These are phyloP conservation scores for Diutina mesorugosa DNA, from an alignment of 1,139 yeast genomes.

Conservation along the genomic window DNA sequence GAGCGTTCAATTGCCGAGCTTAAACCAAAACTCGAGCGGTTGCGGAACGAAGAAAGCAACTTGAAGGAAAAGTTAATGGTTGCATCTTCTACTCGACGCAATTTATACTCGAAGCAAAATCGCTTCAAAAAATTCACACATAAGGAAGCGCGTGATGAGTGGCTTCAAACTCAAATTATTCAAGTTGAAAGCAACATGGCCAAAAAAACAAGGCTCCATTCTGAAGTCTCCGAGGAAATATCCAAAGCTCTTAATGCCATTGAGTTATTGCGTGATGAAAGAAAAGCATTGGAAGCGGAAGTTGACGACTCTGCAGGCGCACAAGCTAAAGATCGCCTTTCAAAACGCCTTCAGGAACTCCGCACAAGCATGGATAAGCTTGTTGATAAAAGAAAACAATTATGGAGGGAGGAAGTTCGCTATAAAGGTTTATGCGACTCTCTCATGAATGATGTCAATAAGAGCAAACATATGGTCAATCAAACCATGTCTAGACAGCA, in stretches of 20 bases:
- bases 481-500: constrained; percentile 68
- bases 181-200: constrained; percentile 10
- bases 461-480: constrained; percentile 46
- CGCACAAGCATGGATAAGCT: constrained; percentile 11
- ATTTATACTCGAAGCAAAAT: constrained; percentile 63
- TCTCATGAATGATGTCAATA: constrained; percentile 38
- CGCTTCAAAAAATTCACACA: constrained; percentile 48
- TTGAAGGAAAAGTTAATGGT: constrained; percentile 28
- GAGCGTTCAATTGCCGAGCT: constrained; percentile 8
- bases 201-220: constrained; percentile 7
- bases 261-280: constrained; percentile 3
- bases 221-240: constrained; percentile 11
- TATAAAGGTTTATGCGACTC: constrained; percentile 43
- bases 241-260: background rate
- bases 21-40: constrained; percentile 30
- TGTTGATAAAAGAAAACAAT: constrained; percentile 53
- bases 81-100: constrained; percentile 42
- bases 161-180: constrained; percentile 38
- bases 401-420: constrained; percentile 76
- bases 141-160: constrained; percentile 48
- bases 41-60: constrained; percentile 27
- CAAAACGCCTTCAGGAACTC: constrained; percentile 18
- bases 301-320: background rate
- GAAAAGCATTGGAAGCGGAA: background rate
- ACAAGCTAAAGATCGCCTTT: constrained; percentile 17